A percentile compares a stretch with the other conserved stretches of the same genome.
Conservation (phyloP, 306 rosid species). For the Lagenaria siceraria region DNA sequence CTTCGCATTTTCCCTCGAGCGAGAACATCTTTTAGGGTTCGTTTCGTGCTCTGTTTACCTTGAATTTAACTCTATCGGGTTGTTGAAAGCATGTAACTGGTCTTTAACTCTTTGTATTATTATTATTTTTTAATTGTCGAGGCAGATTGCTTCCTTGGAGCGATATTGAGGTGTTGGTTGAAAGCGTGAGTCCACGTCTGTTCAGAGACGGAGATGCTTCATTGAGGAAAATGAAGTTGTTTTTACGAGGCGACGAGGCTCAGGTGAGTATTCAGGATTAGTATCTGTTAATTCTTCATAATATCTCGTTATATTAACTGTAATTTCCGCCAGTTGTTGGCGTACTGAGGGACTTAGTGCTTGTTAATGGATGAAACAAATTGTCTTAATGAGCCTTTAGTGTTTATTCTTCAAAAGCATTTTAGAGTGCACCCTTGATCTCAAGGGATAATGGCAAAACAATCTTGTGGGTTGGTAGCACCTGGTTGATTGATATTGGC, state of each 20-base stretch:
- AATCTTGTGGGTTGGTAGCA: neutral
- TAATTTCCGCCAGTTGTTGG: neutral
- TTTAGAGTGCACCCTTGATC: neutral
- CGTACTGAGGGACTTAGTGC: neutral
- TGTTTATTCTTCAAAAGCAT: neutral
- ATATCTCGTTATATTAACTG: neutral
- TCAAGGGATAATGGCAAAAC: neutral
- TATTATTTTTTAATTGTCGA: neutral
- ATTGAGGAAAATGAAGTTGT: conserved; percentile 34
- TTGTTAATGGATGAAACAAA: neutral
- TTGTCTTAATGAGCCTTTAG: neutral
- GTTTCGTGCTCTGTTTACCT: neutral
- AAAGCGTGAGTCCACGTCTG: conserved; percentile 45
- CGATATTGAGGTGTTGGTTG: conserved; percentile 50
- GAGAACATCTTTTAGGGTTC: conserved; percentile 52
- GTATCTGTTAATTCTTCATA: neutral
- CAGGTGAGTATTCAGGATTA: conserved; percentile 29
- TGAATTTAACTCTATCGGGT: neutral
- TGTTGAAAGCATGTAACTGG: neutral
- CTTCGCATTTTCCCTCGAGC: conserved; percentile 48
- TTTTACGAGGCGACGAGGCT: conserved; percentile 21
- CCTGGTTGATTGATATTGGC: neutral
- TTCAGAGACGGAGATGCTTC: conserved; percentile 41
- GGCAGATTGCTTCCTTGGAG: conserved; percentile 59
- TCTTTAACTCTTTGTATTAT: neutral